These are phyloP conservation scores for Hanseniaspora valbyensis DNA, from an alignment of 805 yeast genomes.

Conservation along the genomic window DNA sequence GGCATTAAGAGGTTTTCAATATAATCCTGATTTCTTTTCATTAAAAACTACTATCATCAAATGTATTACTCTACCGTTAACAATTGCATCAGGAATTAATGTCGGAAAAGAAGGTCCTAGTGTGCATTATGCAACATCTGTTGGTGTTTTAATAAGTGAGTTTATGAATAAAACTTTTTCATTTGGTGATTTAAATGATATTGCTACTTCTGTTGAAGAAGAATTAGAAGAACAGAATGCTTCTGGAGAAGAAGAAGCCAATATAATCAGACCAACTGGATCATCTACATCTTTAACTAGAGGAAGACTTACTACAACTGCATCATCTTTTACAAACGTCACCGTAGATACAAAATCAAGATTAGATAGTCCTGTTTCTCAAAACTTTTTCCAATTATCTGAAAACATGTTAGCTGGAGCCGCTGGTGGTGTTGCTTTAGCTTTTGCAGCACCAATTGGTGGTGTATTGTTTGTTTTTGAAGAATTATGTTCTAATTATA, in stretches of 20 bases:
- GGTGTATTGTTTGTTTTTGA: slow-evolving; percentile 91
- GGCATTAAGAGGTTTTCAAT: slow-evolving; percentile 77
- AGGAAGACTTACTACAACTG: not conserved
- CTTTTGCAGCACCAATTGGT: slow-evolving; percentile 93
- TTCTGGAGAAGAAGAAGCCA: slow-evolving; percentile 15
- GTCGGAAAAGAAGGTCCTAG: slow-evolving; percentile 98
- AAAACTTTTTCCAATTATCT: slow-evolving; percentile 27
- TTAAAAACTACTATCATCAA: slow-evolving; percentile 64
- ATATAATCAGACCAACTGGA: not conserved
- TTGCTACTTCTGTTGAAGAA: not conserved
- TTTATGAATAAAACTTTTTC: slow-evolving; percentile 55
- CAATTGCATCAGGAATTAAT: slow-evolving; percentile 85
- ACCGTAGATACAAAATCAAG: slow-evolving; percentile 30
- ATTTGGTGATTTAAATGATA: no score
- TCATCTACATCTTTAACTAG: not conserved
- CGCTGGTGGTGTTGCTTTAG: slow-evolving; percentile 98
- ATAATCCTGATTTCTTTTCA: slow-evolving; percentile 62
- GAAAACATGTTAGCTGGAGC: slow-evolving; percentile 67
- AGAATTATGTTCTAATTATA: slow-evolving; percentile 58
- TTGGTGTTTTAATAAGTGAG: slow-evolving; percentile 42
- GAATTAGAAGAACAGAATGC: not conserved
- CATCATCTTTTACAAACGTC: slow-evolving; percentile 21
- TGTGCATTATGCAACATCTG: slow-evolving; percentile 92
- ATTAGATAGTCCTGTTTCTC: slow-evolving; percentile 29
- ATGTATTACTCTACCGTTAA: slow-evolving; percentile 70